Conservation (phyloP, 495 filamentous ascomycete species). For the Penicillium subrubescens region DNA sequence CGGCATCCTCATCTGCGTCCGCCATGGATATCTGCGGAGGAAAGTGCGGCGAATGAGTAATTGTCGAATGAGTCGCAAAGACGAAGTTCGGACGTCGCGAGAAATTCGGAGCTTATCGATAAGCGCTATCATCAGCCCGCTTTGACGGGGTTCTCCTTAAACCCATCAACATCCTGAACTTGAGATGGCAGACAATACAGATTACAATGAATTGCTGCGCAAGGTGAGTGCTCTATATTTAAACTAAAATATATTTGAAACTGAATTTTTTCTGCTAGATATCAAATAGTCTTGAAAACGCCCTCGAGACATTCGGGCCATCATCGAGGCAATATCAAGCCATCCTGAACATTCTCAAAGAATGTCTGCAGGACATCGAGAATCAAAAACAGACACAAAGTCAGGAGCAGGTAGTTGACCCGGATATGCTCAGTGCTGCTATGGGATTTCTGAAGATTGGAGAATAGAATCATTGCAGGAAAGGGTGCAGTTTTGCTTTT, state of each 20-base stretch:
- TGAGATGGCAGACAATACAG: constrained; percentile 3
- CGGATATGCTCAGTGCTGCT: constrained; percentile 37
- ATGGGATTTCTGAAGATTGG: constrained; percentile 46
- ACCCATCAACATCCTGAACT: background rate
- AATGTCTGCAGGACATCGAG: constrained; percentile 39
- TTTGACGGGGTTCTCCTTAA: background rate
- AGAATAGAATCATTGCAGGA: constrained; percentile 14
- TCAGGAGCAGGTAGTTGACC: constrained; percentile 25
- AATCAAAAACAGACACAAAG: constrained; percentile 9
- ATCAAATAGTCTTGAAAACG: constrained; percentile 44
- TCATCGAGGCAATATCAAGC: constrained; percentile 43
- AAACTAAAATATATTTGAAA: background rate
- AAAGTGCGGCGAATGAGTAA: background rate
- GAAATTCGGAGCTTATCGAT: constrained; percentile 28
- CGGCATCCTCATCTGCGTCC: constrained; percentile 51
- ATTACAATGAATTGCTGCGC: constrained; percentile 36
- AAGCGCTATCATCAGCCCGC: constrained; percentile 8
- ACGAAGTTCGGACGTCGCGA: constrained; percentile 7
- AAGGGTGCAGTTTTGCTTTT: background rate
- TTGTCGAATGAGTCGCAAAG: constrained; percentile 3
- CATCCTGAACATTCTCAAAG: constrained; percentile 40
- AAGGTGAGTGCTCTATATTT: constrained; percentile 29
- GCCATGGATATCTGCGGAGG: constrained; percentile 40
- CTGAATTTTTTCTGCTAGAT: constrained; percentile 26
- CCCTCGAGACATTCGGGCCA: constrained; percentile 43